Conservation (phyloP, 2,329 filamentous ascomycete species). For the Saccharata proteae region DNA sequence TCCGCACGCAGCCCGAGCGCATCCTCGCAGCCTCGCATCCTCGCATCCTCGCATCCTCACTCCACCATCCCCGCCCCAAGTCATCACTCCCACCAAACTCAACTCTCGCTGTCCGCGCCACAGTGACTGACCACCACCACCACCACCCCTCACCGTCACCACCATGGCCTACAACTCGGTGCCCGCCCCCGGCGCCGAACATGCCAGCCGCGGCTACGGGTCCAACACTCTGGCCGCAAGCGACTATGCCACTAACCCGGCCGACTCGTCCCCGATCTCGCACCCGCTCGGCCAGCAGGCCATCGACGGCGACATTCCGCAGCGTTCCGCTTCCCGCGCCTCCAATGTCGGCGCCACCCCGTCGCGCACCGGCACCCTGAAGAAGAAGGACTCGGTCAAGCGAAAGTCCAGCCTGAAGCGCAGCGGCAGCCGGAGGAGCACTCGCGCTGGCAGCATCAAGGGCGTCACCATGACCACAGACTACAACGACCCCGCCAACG, state of each 20-base stretch:
- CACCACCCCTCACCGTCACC: too few species aligned
- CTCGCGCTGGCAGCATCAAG: constrained; percentile 74
- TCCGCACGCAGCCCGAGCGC: constrained; percentile 37
- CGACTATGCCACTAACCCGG: constrained; percentile 28
- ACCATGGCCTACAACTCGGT: constrained; percentile 26
- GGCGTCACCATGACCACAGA: constrained; percentile 63
- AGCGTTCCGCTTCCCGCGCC: constrained; percentile 50
- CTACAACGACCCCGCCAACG: constrained; percentile 50
- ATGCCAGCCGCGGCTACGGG: constrained; percentile 16
- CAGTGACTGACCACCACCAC: too few species aligned
- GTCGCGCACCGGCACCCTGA: constrained; percentile 62
- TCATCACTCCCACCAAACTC: too few species aligned
- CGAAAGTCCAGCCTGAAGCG: constrained; percentile 64
- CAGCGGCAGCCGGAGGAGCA: constrained; percentile 67
- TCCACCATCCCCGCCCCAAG: too few species aligned
- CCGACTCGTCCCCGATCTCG: constrained; percentile 21
- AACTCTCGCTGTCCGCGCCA: too few species aligned
- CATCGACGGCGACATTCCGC: constrained; percentile 38
- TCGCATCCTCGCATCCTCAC: too few species aligned
- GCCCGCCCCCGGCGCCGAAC: constrained; percentile 6
- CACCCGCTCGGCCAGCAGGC: constrained; percentile 28
- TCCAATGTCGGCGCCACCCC: constrained; percentile 30
- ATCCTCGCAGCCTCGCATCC: constrained; percentile 49
- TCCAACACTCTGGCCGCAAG: constrained; percentile 10
- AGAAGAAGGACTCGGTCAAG: constrained; percentile 74